Conservation (phyloP, 106 monocot genomes). For the Phalaenopsis equestris region DNA sequence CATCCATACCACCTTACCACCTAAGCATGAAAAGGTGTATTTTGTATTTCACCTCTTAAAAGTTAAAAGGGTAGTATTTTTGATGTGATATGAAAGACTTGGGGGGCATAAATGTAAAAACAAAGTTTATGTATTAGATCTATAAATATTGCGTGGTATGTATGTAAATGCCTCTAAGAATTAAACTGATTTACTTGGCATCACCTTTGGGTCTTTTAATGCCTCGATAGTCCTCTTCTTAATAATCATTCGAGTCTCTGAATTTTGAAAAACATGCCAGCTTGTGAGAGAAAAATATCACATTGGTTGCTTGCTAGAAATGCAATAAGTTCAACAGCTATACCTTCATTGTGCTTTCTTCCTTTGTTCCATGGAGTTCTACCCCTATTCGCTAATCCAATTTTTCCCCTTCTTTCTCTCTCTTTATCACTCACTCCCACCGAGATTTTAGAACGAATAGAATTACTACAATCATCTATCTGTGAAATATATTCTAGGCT, state of each 20-base stretch:
- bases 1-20: no score
- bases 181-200: slow-evolving; percentile 59
- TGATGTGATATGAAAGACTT: no score
- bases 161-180: no score
- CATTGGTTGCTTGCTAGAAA: no score
- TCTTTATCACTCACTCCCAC: slow-evolving; percentile 21
- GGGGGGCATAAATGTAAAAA: no score
- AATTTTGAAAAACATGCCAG: not conserved
- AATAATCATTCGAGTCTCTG: slow-evolving; percentile 69
- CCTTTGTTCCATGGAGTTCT: slow-evolving; percentile 88
- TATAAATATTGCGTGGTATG: no score
- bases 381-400: slow-evolving; percentile 80
- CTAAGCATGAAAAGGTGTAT: no score
- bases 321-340: not conserved
- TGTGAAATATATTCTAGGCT: slow-evolving; percentile 5
- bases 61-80: no score
- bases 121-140: no score
- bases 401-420: slow-evolving; percentile 60
- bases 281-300: not conserved
- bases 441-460: not conserved
- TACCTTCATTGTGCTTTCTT: slow-evolving; percentile 60
- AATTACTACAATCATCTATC: not conserved
- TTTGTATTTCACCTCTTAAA: no score
- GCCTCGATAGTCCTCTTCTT: slow-evolving; percentile 70
- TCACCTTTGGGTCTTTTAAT: slow-evolving; percentile 90